These are phyloP conservation scores for Penicillium longicatenatum DNA, from an alignment of 495 filamentous ascomycete species.

Conservation along the genomic window DNA sequence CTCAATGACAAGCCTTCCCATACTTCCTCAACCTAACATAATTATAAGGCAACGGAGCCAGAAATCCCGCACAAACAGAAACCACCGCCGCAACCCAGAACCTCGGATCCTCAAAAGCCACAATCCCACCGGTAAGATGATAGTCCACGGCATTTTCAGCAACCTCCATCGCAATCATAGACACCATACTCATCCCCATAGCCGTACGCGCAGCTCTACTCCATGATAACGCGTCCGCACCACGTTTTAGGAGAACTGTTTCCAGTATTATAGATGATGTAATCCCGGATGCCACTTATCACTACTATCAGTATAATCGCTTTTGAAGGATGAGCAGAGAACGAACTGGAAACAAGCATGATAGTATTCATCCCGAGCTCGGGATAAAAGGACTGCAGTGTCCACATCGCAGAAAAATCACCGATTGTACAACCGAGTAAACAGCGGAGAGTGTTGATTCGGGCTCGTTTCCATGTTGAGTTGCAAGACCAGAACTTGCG, in stretches of 20 bases:
- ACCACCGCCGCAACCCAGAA: slow-evolving; percentile 41
- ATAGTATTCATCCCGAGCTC: slow-evolving; percentile 39
- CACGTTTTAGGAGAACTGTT: slow-evolving; percentile 42
- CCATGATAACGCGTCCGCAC: slow-evolving; percentile 44
- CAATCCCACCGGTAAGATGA: slow-evolving; percentile 46
- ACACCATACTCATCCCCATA: slow-evolving; percentile 51
- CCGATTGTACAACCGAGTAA: slow-evolving; percentile 46
- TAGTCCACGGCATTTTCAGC: slow-evolving; percentile 50
- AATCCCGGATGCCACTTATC: slow-evolving; percentile 44
- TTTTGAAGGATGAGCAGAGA: background rate
- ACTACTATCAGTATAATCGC: background rate
- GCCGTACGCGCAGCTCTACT: slow-evolving; percentile 40
- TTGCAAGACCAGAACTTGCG: slow-evolving; percentile 36
- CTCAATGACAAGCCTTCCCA: slow-evolving; percentile 45
- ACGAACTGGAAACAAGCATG: slow-evolving; percentile 43
- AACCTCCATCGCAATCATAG: slow-evolving; percentile 51
- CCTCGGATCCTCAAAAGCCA: slow-evolving; percentile 30
- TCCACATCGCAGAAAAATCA: slow-evolving; percentile 44
- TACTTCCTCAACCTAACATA: slow-evolving; percentile 44
- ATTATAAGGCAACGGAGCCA: slow-evolving; percentile 51
- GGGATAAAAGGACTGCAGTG: slow-evolving; percentile 39
- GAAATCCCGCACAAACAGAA: slow-evolving; percentile 43
- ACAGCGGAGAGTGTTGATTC: slow-evolving; percentile 48
- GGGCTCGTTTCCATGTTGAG: slow-evolving; percentile 39
- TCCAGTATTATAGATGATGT: slow-evolving; percentile 47